These are phyloP conservation scores for Cucurbitaria berberidis DNA, from an alignment of 2,329 filamentous ascomycete species.

Conservation along the genomic window DNA sequence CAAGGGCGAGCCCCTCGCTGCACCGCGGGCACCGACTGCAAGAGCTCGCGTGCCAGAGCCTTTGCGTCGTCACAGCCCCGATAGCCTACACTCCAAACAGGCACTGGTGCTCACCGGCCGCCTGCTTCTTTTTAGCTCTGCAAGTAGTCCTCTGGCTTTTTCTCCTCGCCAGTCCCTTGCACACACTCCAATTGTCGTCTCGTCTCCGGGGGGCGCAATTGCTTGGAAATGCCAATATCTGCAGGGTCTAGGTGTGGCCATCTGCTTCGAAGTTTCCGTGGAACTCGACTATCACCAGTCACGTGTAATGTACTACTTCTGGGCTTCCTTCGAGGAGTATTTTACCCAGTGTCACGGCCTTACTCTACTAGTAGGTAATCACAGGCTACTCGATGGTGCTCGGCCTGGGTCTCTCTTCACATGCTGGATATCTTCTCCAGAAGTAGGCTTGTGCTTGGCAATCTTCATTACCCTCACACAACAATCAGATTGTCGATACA, in stretches of 20 bases:
- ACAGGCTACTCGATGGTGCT: neutral
- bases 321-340: too few relatives aligned
- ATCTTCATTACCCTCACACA: too few relatives aligned
- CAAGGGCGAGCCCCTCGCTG: neutral
- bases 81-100: neutral
- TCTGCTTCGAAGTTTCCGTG: neutral
- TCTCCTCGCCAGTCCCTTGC: neutral
- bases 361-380: neutral
- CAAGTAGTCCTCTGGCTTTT: too few relatives aligned
- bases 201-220: neutral
- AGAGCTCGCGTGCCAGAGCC: slow-evolving; percentile 34
- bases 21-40: too few relatives aligned
- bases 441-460: neutral
- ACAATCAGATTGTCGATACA: too few relatives aligned
- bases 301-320: too few relatives aligned
- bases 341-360: neutral
- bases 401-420: neutral
- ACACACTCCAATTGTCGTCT: too few relatives aligned
- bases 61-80: slow-evolving; percentile 13
- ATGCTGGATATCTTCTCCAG: neutral
- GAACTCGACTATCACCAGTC: too few relatives aligned
- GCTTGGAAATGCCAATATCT: neutral
- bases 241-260: neutral
- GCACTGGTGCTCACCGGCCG: neutral
- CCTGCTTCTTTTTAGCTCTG: neutral